Evolutionary conservation across 352 stramenopile genomes (phyloP).

Genomic region (Globisporangium nunn): DNA sequence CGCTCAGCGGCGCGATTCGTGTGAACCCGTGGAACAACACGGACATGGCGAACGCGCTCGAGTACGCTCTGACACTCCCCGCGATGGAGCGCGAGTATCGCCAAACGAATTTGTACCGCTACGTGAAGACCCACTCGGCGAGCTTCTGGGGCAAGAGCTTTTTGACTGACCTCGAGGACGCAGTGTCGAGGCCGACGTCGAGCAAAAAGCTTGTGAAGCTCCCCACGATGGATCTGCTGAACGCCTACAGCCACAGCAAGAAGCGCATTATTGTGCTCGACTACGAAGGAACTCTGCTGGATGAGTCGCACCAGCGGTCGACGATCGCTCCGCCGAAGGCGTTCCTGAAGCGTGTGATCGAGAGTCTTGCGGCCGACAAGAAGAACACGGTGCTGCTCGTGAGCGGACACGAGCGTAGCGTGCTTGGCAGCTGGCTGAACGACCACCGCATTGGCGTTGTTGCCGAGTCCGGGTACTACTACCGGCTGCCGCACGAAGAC

Average conservation of each 20-base stretch:
- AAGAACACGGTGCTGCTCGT: slow-evolving; percentile 75
- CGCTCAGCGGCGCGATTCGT: slow-evolving; percentile 78
- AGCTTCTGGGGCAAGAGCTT: slow-evolving; percentile 80
- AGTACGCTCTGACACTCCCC: slow-evolving; percentile 79
- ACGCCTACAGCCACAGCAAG: slow-evolving; percentile 52
- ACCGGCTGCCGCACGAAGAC: slow-evolving; percentile 32
- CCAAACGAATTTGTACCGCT: slow-evolving; percentile 86
- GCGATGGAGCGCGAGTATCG: slow-evolving; percentile 77
- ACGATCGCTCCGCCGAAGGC: slow-evolving; percentile 47
- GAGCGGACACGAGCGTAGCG: slow-evolving; percentile 68
- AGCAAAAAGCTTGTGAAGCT: slow-evolving; percentile 37
- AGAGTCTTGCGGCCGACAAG: slow-evolving; percentile 31
- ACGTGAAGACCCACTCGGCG: slow-evolving; percentile 81
- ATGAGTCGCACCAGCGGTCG: slow-evolving; percentile 7
- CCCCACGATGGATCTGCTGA: slow-evolving; percentile 47
- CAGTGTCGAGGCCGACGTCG: slow-evolving; percentile 32
- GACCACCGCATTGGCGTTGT: slow-evolving; percentile 66
- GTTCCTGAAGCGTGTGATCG: slow-evolving; percentile 30
- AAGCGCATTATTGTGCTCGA: slow-evolving; percentile 86
- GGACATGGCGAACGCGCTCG: slow-evolving; percentile 69
- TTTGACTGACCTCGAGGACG: slow-evolving; percentile 56
- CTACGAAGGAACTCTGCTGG: slow-evolving; percentile 74
- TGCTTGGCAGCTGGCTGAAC: slow-evolving; percentile 83
- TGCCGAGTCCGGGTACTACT: slow-evolving; percentile 56
- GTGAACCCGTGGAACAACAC: slow-evolving; percentile 88